Base-by-base conservation (phyloP, 129 eudicot genomes). In the Silybum marianum region DNA sequence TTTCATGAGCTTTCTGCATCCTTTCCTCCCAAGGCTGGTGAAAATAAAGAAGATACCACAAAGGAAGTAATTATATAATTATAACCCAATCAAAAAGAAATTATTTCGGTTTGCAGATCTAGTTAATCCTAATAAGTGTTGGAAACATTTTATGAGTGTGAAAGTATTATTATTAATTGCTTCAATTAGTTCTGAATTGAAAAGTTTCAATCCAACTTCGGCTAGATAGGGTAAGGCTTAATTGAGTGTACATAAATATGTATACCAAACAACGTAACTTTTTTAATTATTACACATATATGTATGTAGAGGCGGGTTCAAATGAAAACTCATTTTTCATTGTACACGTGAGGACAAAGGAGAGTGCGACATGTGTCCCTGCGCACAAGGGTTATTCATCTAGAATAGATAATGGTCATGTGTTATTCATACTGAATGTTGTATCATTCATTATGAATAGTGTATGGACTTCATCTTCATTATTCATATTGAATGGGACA, bases 1-100 rank as follows among this genome's bases (percentile, higher is more conserved):
- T 76, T 80, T 83, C 84, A 19, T 84, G 76, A 44, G 90, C 88
- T 72, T 44, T 75, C 77, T 63, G 80, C 70, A 87, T 62, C 73
- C 85, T 81, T 86, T 88, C 88, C 81, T 85, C 87, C 87, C 89
- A 91, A 74, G 87, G 74, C 96, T 91, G 74, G 71, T 63, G 60
- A 73, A 78, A 63, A 44, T 58, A 72, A 69, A 26, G 2, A 18
- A 40, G 9, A 19, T 26, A 77, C 40, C 68, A 77, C 38, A 75
- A 44, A 58, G 69, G 23, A 44, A 69, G 10, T 77, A 46, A 21
- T 25, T 32, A 32, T 32, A 32, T 32, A 26, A 13, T n/a, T 8
- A 36, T 19, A 70, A 82, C 34, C 62, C 13, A 7, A 28, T 18
- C 19, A 73, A 34, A 80, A 71, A 19, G n/a, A 51, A 22, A 10